Base-by-base conservation (phyloP, 768 basidiomycete genomes). In the Leccinum imitatum region DNA sequence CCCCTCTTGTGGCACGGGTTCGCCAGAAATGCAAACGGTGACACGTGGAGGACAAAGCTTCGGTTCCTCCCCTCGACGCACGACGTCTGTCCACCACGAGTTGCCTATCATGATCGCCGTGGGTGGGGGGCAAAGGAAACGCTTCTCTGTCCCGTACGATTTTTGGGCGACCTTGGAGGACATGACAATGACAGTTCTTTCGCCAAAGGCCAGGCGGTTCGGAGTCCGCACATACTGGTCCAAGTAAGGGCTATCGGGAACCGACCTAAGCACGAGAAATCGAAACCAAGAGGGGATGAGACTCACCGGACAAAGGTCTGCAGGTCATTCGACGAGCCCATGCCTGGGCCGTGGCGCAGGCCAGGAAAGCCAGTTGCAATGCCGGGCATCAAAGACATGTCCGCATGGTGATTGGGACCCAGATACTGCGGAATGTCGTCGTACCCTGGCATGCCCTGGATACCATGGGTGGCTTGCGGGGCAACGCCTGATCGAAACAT, bases 111-210 rank as follows among this genome's bases (percentile, higher is more conserved):
- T 84, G 69, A 93, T 89, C 51, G 94, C 95, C 33, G 93, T 95
- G 9, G 95, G 95, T 57, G 91, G 95, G 8, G 92, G 94, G 71
- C 93, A 96, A 37, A 95, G 82, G 82, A 95, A 96, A 48, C 95
- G 84, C 74, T 97, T 97, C 75, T 98, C 95, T 17, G 90, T 94
- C 39, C 95, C 95, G 71, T 98, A 98, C 9, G 92, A 94, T 71
- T 98, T 96, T 79, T 98, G 96, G 3, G 93, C 96, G 31, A 98
- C 95, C 70, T 91, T 94, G 71, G 91, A 93, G n/a, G 93, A 95
- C 91, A 97, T 95, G 67, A 98, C 90, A 61, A 98, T 90, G 61
- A 98, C 85, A 4, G 94, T 93, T 52, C 94, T 86, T 73, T 98
- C 96, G 54, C 96, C 96, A 67, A 90, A 90, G 1, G 90, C 90